phyloP scores from a whole-genome alignment of 2,329 filamentous ascomycete species.

The Cercospora zeina region DNA sequence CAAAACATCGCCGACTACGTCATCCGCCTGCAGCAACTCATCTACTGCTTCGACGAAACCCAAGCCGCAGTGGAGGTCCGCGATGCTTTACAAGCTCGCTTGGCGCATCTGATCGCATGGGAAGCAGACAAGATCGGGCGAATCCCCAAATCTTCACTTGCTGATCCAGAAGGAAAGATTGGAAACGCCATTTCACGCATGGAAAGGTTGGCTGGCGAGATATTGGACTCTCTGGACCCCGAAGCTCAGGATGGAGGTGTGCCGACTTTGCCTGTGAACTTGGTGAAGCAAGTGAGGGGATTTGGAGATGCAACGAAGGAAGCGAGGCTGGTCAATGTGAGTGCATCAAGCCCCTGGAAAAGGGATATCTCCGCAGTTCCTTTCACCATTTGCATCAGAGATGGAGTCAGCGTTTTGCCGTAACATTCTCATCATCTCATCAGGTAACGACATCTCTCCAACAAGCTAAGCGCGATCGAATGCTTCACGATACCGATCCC shows the following conservation, averaged over 20 bases:
- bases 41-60: neutral
- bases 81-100: conserved; percentile 1
- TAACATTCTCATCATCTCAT: neutral
- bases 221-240: neutral
- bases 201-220: neutral
- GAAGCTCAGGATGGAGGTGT: neutral
- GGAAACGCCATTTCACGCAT: neutral
- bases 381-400: neutral
- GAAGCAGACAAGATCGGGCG: neutral
- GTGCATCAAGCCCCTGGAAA: neutral
- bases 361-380: neutral
- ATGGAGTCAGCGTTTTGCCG: neutral
- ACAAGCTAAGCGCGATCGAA: neutral
- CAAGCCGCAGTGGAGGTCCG: neutral
- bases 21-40: neutral
- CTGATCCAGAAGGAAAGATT: neutral
- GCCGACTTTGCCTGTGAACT: neutral
- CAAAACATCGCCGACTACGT: neutral
- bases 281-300: neutral
- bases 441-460: neutral
- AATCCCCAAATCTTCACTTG: neutral
- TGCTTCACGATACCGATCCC: neutral
- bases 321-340: neutral
- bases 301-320: neutral
- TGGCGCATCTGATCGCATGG: neutral